Evolutionary conservation across 2,329 filamentous ascomycete genomes (phyloP).

Genomic region (Coleophoma crateriformis): DNA sequence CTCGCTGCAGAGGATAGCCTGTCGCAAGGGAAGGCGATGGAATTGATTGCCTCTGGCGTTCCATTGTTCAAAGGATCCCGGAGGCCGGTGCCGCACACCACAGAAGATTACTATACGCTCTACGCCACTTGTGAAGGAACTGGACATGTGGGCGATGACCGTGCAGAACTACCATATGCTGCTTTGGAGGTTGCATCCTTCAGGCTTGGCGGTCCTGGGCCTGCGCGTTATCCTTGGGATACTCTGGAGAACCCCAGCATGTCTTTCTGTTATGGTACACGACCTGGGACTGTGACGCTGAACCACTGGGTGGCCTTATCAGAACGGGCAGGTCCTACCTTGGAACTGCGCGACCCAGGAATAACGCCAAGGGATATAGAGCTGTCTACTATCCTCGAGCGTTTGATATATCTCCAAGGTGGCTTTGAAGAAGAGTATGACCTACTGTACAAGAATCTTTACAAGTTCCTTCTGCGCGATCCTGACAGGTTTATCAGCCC

Average conservation of each 20-base stretch:
- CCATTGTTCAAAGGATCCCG: constrained; percentile 51
- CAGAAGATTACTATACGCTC: constrained; percentile 49
- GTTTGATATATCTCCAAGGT: constrained; percentile 51
- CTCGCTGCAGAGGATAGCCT: constrained; percentile 44
- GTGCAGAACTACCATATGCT: constrained; percentile 8
- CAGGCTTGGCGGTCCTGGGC: constrained; percentile 13
- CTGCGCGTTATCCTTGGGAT: constrained; percentile 49
- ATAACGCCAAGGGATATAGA: constrained; percentile 55
- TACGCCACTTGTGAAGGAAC: constrained; percentile 47
- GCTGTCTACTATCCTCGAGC: constrained; percentile 49
- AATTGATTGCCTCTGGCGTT: constrained; percentile 52
- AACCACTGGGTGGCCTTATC: constrained; percentile 62
- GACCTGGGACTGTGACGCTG: constrained; percentile 66
- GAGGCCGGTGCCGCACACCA: constrained; percentile 44
- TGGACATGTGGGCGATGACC: constrained; percentile 18
- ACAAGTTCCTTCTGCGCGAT: constrained; percentile 61
- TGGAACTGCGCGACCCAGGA: constrained; percentile 53
- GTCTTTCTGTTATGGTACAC: constrained; percentile 59
- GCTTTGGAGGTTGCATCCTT: constrained; percentile 15
- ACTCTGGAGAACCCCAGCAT: constrained; percentile 71
- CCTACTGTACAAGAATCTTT: constrained; percentile 58
- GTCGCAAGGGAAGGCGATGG: constrained; percentile 46
- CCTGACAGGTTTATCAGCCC: constrained; percentile 56
- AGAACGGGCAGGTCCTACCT: constrained; percentile 48
- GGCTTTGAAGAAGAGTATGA: constrained; percentile 50